Percentiles rank a stretch among this genome's conserved stretches.
Evolutionary conservation across 345 rosid genomes (phyloP).

Genomic region (Syzygium grande): DNA sequence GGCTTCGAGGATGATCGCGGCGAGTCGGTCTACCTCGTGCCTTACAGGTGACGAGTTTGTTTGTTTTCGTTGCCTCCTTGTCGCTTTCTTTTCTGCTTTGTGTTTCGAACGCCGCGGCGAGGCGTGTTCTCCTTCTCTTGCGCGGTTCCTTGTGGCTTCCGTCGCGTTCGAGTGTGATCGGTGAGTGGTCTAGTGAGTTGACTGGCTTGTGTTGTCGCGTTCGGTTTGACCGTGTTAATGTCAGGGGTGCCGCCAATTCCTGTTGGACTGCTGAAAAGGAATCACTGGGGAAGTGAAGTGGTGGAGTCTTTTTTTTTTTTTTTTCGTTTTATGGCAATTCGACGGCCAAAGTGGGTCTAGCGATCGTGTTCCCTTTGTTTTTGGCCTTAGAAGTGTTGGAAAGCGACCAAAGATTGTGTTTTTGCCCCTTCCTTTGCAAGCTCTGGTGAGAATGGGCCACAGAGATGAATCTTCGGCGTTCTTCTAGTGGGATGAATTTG

Average conservation of each 20-base stretch:
- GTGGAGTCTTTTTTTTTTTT: background rate
- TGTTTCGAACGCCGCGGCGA: background rate
- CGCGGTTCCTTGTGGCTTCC: background rate
- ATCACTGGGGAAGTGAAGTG: background rate
- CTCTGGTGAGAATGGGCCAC: background rate
- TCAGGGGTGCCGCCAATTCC: background rate
- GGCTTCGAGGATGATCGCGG: slow-evolving; percentile 6
- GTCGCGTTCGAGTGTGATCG: background rate
- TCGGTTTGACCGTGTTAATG: background rate
- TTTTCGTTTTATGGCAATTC: background rate
- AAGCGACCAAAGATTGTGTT: background rate
- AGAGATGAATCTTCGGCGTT: background rate
- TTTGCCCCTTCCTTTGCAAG: background rate
- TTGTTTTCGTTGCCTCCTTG: background rate
- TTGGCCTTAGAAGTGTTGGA: background rate
- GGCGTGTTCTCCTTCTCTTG: background rate
- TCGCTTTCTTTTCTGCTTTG: background rate
- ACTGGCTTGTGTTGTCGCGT: background rate
- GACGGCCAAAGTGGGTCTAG: background rate
- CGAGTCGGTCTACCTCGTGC: slow-evolving; percentile 36
- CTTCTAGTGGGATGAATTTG: background rate
- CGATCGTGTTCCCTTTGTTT: background rate
- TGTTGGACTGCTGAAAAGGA: background rate
- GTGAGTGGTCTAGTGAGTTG: background rate
- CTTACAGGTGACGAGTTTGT: slow-evolving; percentile 23